These are phyloP conservation scores for Amylocarpus encephaloides DNA, from an alignment of 2,329 filamentous ascomycete genomes.

Conservation along the genomic window DNA sequence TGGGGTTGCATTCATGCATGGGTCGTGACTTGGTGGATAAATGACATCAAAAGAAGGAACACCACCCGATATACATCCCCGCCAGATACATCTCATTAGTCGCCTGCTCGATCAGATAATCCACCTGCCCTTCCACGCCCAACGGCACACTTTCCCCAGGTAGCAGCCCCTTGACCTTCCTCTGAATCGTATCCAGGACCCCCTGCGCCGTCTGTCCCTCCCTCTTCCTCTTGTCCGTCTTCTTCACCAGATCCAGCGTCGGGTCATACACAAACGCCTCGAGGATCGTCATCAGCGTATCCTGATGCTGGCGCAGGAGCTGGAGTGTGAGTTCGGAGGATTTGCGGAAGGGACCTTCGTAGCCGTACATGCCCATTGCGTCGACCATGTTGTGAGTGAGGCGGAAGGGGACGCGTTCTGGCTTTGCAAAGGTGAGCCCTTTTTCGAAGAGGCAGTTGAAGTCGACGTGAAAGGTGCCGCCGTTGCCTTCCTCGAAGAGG, in stretches of 20 bases:
- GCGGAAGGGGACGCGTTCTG: constrained; percentile 91
- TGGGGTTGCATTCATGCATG: too few species aligned
- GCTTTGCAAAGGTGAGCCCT: constrained; percentile 88
- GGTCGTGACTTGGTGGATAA: too few species aligned
- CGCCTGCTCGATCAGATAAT: constrained; percentile 85
- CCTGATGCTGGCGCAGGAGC: constrained; percentile 83
- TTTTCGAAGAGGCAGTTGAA: constrained; percentile 99
- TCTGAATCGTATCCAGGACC: constrained; percentile 81
- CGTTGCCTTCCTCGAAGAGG: constrained; percentile 85
- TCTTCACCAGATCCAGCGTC: constrained; percentile 84
- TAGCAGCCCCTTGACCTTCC: constrained; percentile 79
- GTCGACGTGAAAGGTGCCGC: constrained; percentile 93
- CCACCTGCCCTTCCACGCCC: constrained; percentile 94
- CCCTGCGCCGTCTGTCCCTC: constrained; percentile 59
- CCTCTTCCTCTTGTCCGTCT: constrained; percentile 47
- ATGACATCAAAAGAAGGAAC: constrained; percentile 53
- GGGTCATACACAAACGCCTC: constrained; percentile 97
- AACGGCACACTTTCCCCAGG: constrained; percentile 85
- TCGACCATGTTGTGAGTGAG: constrained; percentile 98
- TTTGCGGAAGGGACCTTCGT: constrained; percentile 87
- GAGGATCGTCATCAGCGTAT: constrained; percentile 93
- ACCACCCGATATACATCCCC: constrained; percentile 97
- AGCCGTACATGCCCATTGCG: constrained; percentile 91
- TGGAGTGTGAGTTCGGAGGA: constrained; percentile 83
- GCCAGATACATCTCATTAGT: constrained; percentile 73